Evolutionary conservation across 78 protist species (phyloP), one percentile per base, ranked within the genome.

Genomic region (Dictyostelium brefeldianum): DNA sequence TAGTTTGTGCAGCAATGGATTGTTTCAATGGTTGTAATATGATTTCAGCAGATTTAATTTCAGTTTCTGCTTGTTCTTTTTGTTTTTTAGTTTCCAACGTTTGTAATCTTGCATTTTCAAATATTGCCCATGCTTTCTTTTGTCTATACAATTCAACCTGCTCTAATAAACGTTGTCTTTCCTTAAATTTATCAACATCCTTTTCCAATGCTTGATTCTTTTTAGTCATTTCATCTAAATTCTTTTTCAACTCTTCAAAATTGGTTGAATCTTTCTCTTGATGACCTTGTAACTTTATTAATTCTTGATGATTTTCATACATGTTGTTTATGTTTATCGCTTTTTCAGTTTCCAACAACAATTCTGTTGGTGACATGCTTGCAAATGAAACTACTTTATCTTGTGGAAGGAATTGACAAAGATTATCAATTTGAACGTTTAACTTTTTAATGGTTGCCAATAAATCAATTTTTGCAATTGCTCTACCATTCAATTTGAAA

Each of bases 351-450:
- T 67, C 84, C 4, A 22, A 14, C 3, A 97, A 74, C 12, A 96
- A 71, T 22, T 96, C 98, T 15, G 54, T 59, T 15, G 98, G 93
- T n/a, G 89, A 31, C 80, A 93, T 56, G 11, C 47, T 3, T 1
- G 98, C 95, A n/a, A 97, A 97, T 31, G 80, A 54, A 57, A 83
- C 82, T 10, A 97, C 98, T 70, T 89, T 94, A 50, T 97, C 98
- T 83, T 97, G 98, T 17, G 98, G 98, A n/a, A 97, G 69, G 85
- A 97, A 97, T 73, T 97, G 98, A 91, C 96, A 90, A 48, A 90
- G 83, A 80, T 97, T 97, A 83, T 97, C 97, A 2, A 97, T 25
- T 54, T 96, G 96, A 31, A 97, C 95, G 69, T 53, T 43, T n/a
- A 82, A 65, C 17, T 54, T 9, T n/a, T 20, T 51, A 14, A 96